A percentile compares a stretch with the other conserved stretches of the same genome.
Conservation (phyloP, 495 filamentous ascomycete species). For the Cercophora samala region DNA sequence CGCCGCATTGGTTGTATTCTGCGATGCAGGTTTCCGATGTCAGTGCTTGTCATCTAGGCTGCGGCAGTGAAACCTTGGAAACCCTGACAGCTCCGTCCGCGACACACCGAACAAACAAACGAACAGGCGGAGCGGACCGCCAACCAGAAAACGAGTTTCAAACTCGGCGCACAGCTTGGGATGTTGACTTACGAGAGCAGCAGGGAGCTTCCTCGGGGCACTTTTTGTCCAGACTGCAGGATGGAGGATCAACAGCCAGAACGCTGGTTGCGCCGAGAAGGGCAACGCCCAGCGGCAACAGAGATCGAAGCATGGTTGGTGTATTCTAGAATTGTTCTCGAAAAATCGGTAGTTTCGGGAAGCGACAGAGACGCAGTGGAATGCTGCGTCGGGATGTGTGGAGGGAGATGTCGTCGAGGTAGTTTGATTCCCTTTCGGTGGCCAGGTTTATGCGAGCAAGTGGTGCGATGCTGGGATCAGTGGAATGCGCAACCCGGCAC, state of each 20-base stretch:
- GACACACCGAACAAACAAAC: neutral
- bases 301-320: slow-evolving; percentile 37
- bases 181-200: slow-evolving; percentile 78
- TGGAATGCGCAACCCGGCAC: neutral
- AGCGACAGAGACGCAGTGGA: neutral
- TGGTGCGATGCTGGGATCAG: neutral
- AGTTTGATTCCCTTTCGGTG: neutral
- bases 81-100: neutral
- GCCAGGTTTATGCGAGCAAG: neutral
- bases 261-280: slow-evolving; percentile 42
- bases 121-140: slow-evolving; percentile 6
- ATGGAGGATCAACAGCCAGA: slow-evolving; percentile 30
- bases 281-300: slow-evolving; percentile 40
- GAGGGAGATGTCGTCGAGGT: slow-evolving; percentile 7
- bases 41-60: slow-evolving; percentile 17
- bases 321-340: neutral
- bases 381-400: neutral
- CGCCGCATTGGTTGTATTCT: slow-evolving; percentile 94
- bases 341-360: neutral
- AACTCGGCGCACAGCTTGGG: neutral
- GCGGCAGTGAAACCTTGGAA: slow-evolving; percentile 10
- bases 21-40: slow-evolving; percentile 25
- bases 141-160: neutral
- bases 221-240: slow-evolving; percentile 51
- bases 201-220: slow-evolving; percentile 79